A percentile compares a stretch with the other conserved stretches of the same genome.
Evolutionary conservation across 2,329 filamentous ascomycete genomes (phyloP).

Genomic region (Magnaporthiopsis incrustans): DNA sequence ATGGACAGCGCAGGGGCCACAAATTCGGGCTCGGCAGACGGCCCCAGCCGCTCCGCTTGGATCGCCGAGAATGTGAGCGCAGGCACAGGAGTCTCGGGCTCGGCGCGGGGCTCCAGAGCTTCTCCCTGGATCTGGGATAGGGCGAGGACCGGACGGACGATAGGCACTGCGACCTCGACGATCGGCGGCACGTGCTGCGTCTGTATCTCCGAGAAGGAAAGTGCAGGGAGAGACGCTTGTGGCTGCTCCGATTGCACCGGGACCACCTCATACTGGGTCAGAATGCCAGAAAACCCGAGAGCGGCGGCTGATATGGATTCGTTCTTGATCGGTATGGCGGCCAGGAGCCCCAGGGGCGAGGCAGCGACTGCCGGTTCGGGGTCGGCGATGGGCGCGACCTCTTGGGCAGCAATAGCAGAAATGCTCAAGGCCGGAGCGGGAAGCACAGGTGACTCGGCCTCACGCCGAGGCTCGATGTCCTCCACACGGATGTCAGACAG

Average conservation of each 20-base stretch:
- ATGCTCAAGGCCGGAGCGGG: conserved; percentile 12
- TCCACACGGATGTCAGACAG: conserved; percentile 30
- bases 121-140: conserved; percentile 37
- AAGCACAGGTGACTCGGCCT: neutral
- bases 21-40: conserved; percentile 13
- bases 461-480: conserved; percentile 12
- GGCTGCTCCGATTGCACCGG: conserved; percentile 14
- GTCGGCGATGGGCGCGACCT: conserved; percentile 13
- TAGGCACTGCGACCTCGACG: conserved; percentile 10
- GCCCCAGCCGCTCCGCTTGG: conserved; percentile 11
- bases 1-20: conserved; percentile 12
- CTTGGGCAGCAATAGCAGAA: conserved; percentile 11
- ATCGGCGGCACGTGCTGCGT: conserved; percentile 23
- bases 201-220: conserved; percentile 29
- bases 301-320: neutral
- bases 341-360: neutral
- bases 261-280: conserved; percentile 17
- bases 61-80: conserved; percentile 8
- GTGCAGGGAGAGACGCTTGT: conserved; percentile 14
- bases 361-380: neutral
- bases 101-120: conserved; percentile 33
- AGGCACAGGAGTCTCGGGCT: conserved; percentile 20
- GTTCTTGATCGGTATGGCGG: neutral
- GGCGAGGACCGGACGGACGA: conserved; percentile 5
- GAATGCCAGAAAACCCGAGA: conserved; percentile 17